phyloP scores from a whole-genome alignment of 306 rosid species.

The Cicer yamashitae region DNA sequence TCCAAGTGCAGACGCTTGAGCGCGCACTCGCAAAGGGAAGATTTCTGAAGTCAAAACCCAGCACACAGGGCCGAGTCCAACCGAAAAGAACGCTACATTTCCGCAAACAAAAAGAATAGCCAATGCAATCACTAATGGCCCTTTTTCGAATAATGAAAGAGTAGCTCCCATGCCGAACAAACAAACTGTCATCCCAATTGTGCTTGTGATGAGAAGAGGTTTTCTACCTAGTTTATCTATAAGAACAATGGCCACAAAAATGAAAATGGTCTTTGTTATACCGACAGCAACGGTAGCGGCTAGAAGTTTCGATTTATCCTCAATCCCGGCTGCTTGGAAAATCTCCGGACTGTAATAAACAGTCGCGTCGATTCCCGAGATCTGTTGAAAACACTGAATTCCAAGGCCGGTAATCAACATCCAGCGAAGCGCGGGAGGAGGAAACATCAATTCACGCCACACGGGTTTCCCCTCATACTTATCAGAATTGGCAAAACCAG shows the following conservation, averaged over 20 bases:
- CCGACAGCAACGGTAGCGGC: conserved; percentile 95
- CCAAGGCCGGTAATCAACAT: conserved; percentile 91
- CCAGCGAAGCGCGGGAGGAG: conserved; percentile 73
- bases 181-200: conserved; percentile 92
- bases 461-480: conserved; percentile 65
- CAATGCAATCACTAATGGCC: conserved; percentile 57
- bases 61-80: conserved; percentile 92
- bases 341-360: conserved; percentile 95
- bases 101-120: conserved; percentile 75
- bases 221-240: conserved; percentile 83
- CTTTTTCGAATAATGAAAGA: conserved; percentile 61
- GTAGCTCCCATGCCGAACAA: conserved; percentile 66
- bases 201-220: conserved; percentile 85
- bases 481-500: conserved; percentile 59
- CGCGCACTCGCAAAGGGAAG: conserved; percentile 82
- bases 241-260: conserved; percentile 75
- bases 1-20: conserved; percentile 89
- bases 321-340: conserved; percentile 72
- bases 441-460: conserved; percentile 72
- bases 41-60: conserved; percentile 95
- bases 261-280: conserved; percentile 74
- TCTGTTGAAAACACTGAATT: conserved; percentile 94
- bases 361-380: conserved; percentile 93
- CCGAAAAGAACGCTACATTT: conserved; percentile 94
- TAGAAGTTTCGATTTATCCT: conserved; percentile 66